A percentile compares a stretch with the other conserved stretches of the same genome.
Conservation (phyloP, 768 basidiomycete genomes). For the Rhodotorula sphaerocarpa region DNA sequence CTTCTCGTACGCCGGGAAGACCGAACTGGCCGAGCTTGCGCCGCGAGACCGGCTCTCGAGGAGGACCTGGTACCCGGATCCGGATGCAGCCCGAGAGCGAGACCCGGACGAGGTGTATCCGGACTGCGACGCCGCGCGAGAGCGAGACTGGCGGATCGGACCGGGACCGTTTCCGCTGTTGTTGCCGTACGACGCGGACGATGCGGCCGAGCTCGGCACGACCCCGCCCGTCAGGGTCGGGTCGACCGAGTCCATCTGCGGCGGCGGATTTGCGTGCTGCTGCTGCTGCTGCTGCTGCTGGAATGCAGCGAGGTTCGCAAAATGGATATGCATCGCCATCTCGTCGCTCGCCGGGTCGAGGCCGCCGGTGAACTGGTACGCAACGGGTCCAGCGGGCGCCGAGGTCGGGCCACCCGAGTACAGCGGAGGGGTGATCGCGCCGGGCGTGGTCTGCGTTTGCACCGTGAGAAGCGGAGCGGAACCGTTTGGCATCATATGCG, state of each 20-base stretch:
- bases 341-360: slow-evolving; percentile 11
- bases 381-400: background rate
- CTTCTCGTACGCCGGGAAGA: slow-evolving; percentile 25
- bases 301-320: too few relatives aligned
- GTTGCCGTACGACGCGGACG: background rate
- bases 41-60: slow-evolving; percentile 30
- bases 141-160: slow-evolving; percentile 22
- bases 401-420: background rate
- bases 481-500: too few relatives aligned
- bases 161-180: background rate
- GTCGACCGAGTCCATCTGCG: background rate
- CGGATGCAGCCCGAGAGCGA: slow-evolving; percentile 29
- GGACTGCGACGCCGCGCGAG: slow-evolving; percentile 28
- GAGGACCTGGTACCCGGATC: slow-evolving; percentile 31
- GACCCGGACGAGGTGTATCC: slow-evolving; percentile 32
- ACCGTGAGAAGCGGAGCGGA: background rate
- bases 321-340: background rate
- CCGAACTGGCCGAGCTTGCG: slow-evolving; percentile 29
- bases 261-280: background rate
- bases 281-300: background rate
- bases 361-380: background rate
- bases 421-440: background rate
- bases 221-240: background rate
- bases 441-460: background rate
- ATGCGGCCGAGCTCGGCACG: background rate